Evolutionary conservation across 2,329 filamentous ascomycete species (phyloP).

Genomic region (Penicillium sp.): DNA sequence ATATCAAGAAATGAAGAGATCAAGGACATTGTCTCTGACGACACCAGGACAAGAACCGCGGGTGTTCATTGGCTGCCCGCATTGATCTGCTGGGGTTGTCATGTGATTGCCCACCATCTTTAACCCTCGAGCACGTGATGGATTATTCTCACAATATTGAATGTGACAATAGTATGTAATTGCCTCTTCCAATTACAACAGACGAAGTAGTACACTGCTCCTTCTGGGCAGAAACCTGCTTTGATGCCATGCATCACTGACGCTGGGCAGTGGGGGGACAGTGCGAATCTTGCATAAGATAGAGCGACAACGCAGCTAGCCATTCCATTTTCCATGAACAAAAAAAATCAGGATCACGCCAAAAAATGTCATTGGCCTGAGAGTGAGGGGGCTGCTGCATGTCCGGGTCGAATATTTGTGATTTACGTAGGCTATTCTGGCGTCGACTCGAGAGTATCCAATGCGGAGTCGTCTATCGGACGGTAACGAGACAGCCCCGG

Average conservation of each 20-base stretch:
- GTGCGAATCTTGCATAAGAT: not conserved
- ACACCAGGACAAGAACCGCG: not conserved
- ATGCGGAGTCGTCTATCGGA: not conserved
- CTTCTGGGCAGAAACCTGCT: not conserved
- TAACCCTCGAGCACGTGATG: not conserved
- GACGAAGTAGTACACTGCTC: too few relatives aligned
- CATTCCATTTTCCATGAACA: not conserved
- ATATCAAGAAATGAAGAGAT: not conserved
- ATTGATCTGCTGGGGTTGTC: not conserved
- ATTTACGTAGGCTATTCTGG: not conserved
- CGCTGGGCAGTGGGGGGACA: not conserved
- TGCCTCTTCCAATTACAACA: too few relatives aligned
- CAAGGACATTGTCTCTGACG: not conserved
- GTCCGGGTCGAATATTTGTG: not conserved
- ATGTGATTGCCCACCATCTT: not conserved
- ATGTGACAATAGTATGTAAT: too few relatives aligned
- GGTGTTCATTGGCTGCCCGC: not conserved
- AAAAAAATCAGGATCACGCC: slow-evolving; percentile 3
- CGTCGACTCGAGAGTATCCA: not conserved
- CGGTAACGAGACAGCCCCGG: not conserved
- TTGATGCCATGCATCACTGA: not conserved
- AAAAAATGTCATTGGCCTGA: not conserved
- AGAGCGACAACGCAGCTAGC: not conserved
- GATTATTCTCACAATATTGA: too few relatives aligned
- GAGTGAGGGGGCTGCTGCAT: not conserved